Evolutionary conservation across 2,329 filamentous ascomycete genomes (phyloP).

Genomic region (Sarocladium strictum): DNA sequence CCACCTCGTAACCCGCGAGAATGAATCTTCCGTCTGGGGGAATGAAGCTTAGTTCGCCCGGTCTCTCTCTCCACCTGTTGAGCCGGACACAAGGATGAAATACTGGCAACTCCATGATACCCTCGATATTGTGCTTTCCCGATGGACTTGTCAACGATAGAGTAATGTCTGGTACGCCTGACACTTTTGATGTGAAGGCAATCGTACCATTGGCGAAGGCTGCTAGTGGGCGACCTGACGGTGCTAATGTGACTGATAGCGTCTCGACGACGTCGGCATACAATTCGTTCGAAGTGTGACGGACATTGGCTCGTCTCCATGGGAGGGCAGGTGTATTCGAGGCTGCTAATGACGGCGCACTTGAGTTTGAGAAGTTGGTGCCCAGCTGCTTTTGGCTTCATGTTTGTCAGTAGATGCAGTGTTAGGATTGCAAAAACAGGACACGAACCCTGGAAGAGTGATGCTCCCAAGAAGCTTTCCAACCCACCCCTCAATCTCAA

Average conservation of each 20-base stretch:
- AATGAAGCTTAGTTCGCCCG: slow-evolving; percentile 90
- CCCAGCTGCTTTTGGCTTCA: background rate
- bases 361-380: slow-evolving; percentile 32
- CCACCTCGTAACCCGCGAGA: slow-evolving; percentile 88
- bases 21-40: slow-evolving; percentile 93
- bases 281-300: slow-evolving; percentile 93
- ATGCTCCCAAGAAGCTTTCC: slow-evolving; percentile 86
- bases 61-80: slow-evolving; percentile 80
- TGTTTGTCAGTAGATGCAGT: background rate
- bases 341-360: slow-evolving; percentile 32
- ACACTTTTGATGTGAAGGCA: slow-evolving; percentile 91
- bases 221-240: slow-evolving; percentile 79
- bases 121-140: slow-evolving; percentile 68
- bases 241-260: slow-evolving; percentile 79
- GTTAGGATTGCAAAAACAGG: slow-evolving; percentile 12
- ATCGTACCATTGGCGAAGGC: slow-evolving; percentile 89
- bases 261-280: slow-evolving; percentile 96
- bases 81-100: slow-evolving; percentile 95
- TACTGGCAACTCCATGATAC: slow-evolving; percentile 78
- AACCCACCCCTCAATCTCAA: slow-evolving; percentile 87
- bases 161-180: slow-evolving; percentile 85
- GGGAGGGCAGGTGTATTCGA: slow-evolving; percentile 57
- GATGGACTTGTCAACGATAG: slow-evolving; percentile 75
- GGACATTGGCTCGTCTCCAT: slow-evolving; percentile 86
- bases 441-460: slow-evolving; percentile 63